A percentile compares a stretch with the other conserved stretches of the same genome.
phyloP scores from a whole-genome alignment of 2,329 filamentous ascomycete species.

The Pestalotiopsis sp. region DNA sequence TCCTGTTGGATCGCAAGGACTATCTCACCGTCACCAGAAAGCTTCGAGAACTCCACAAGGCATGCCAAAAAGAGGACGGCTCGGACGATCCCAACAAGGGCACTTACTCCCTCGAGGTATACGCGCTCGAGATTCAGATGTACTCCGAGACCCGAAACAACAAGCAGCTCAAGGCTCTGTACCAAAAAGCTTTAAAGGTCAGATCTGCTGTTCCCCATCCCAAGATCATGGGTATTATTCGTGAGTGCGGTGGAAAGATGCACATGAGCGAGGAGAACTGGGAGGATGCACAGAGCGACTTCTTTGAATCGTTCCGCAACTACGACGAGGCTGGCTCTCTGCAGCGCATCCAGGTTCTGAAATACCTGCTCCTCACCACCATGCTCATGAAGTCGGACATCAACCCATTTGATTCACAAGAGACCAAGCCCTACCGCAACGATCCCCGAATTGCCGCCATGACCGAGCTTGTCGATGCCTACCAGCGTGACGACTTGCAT shows the following conservation, averaged over 20 bases:
- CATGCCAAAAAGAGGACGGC: slow-evolving; percentile 86
- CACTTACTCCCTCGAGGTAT: slow-evolving; percentile 93
- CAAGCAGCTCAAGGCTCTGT: slow-evolving; percentile 91
- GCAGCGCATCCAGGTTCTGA: slow-evolving; percentile 94
- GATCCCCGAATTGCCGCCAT: slow-evolving; percentile 95
- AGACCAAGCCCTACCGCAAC: slow-evolving; percentile 97
- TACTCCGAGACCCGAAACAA: slow-evolving; percentile 96
- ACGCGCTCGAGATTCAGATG: slow-evolving; percentile 98
- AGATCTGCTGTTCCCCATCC: slow-evolving; percentile 97
- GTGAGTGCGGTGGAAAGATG: slow-evolving; percentile 99
- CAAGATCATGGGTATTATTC: slow-evolving; percentile 98
- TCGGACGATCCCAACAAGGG: slow-evolving; percentile 92
- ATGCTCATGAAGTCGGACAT: slow-evolving; percentile 99
- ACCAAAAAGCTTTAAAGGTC: slow-evolving; percentile 88
- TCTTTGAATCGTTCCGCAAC: slow-evolving; percentile 98
- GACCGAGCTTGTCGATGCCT: slow-evolving; percentile 95
- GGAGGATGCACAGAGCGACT: slow-evolving; percentile 95
- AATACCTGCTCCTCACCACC: slow-evolving; percentile 93
- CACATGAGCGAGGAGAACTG: slow-evolving; percentile 99
- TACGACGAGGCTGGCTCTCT: slow-evolving; percentile 97
- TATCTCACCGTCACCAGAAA: slow-evolving; percentile 81
- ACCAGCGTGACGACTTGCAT: slow-evolving; percentile 93
- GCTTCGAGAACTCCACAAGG: slow-evolving; percentile 83
- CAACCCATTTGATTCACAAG: slow-evolving; percentile 98
- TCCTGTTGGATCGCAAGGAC: slow-evolving; percentile 90